These are phyloP conservation scores for Diaporthe humulicola DNA, from an alignment of 2,329 filamentous ascomycete genomes.

Conservation along the genomic window DNA sequence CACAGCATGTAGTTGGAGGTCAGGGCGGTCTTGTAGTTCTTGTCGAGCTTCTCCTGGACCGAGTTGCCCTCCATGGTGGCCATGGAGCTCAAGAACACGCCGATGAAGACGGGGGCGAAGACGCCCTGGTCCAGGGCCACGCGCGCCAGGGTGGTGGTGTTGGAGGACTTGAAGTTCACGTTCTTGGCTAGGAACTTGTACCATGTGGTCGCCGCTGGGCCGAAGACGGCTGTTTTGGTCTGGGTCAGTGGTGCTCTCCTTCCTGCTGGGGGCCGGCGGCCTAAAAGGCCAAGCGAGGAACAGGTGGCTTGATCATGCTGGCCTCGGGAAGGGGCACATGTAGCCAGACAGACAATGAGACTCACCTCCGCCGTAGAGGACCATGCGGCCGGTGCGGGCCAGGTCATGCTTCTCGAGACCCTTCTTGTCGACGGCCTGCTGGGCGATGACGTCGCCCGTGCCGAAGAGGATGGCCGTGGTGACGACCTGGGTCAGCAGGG, in stretches of 20 bases:
- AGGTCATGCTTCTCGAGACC: constrained; percentile 83
- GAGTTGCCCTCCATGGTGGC: constrained; percentile 80
- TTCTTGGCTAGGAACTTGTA: constrained; percentile 82
- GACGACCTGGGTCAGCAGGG: constrained; percentile 89
- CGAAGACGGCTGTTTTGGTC: constrained; percentile 78
- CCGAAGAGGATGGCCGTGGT: constrained; percentile 94
- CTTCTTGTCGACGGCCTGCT: constrained; percentile 88
- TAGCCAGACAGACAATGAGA: neutral
- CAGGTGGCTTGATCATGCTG: neutral
- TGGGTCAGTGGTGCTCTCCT: neutral
- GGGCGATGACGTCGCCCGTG: constrained; percentile 89
- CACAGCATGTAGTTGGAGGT: constrained; percentile 89
- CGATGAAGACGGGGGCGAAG: constrained; percentile 88
- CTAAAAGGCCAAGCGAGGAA: neutral
- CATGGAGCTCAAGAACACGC: constrained; percentile 86
- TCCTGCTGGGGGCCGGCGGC: too few species aligned
- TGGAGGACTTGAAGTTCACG: constrained; percentile 73
- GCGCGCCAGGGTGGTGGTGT: constrained; percentile 80
- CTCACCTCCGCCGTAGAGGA: constrained; percentile 81
- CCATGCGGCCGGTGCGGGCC: constrained; percentile 81
- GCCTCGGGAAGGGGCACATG: neutral
- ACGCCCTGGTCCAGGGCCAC: constrained; percentile 85
- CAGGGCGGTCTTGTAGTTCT: constrained; percentile 79
- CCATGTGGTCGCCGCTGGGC: constrained; percentile 89
- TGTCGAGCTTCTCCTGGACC: constrained; percentile 75